phyloP scores from a whole-genome alignment of 2,329 filamentous ascomycete species.

The Fusarium newnesense region DNA sequence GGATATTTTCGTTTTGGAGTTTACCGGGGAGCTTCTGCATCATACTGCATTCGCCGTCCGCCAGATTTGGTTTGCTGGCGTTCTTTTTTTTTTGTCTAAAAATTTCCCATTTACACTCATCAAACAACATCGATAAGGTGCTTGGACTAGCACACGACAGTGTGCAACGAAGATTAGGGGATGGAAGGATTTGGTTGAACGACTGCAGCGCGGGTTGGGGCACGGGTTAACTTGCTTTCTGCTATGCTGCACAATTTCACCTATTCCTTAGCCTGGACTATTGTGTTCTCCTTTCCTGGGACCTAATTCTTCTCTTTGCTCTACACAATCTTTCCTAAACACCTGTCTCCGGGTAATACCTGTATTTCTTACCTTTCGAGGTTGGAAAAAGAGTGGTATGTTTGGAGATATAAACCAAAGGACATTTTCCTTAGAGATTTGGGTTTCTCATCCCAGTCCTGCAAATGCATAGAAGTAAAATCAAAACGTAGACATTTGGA shows the following conservation, averaged over 20 bases:
- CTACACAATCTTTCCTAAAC: conserved; percentile 35
- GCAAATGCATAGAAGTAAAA: conserved; percentile 32
- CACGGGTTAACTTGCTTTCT: conserved; percentile 45
- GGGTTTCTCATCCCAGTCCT: conserved; percentile 15
- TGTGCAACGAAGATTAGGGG: conserved; percentile 34
- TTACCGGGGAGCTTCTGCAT: conserved; percentile 37
- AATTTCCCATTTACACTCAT: conserved; percentile 24
- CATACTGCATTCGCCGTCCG: conserved; percentile 39
- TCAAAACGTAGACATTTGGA: conserved; percentile 33
- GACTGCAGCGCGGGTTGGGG: conserved; percentile 42
- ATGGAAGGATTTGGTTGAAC: conserved; percentile 37
- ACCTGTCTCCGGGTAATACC: conserved; percentile 22
- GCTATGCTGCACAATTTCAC: conserved; percentile 45
- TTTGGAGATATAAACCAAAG: conserved; percentile 28
- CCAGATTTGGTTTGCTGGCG: conserved; percentile 39
- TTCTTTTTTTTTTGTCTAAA: conserved; percentile 22
- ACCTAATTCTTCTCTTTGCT: conserved; percentile 36
- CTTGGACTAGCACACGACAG: conserved; percentile 27
- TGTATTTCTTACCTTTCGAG: conserved; percentile 10
- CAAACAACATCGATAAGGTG: conserved; percentile 31
- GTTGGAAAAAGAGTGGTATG: conserved; percentile 16
- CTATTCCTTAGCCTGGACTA: conserved; percentile 36
- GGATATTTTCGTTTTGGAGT: conserved; percentile 43
- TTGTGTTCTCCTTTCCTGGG: conserved; percentile 16
- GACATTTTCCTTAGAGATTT: conserved; percentile 15